Evolutionary conservation across 108 stramenopile species (phyloP).

Genomic region (Pseudonitzschia multiseries): DNA sequence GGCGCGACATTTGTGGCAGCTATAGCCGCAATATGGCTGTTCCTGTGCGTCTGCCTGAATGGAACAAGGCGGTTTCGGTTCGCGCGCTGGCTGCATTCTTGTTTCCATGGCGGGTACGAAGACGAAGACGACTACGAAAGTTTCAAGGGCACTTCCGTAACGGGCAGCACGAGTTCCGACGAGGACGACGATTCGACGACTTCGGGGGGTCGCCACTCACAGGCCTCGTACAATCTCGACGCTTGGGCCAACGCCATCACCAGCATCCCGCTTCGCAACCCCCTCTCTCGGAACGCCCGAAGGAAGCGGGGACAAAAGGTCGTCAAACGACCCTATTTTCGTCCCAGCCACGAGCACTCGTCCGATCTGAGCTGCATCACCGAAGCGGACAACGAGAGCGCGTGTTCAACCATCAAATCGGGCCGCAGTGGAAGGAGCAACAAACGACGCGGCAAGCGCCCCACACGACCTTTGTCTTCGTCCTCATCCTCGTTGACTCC

Average conservation of each 20-base stretch:
- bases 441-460: neutral
- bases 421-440: neutral
- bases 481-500: neutral
- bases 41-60: conserved; percentile 13
- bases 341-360: conserved; percentile 2
- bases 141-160: conserved; percentile 5
- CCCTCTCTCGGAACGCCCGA: neutral
- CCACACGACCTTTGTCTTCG: neutral
- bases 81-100: neutral
- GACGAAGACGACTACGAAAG: neutral
- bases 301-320: neutral
- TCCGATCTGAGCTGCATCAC: conserved; percentile 11
- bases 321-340: neutral
- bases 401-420: neutral
- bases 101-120: neutral
- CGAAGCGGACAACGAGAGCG: conserved; percentile 13
- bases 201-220: neutral
- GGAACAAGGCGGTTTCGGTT: neutral
- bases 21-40: conserved; percentile 16
- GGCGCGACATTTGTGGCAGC: conserved; percentile 7
- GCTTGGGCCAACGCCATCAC: conserved; percentile 35
- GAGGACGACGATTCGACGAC: neutral
- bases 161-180: neutral
- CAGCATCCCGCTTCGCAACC: conserved; percentile 30
- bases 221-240: conserved; percentile 23